Evolutionary conservation across 1,284 basidiomycete species (phyloP).

Genomic region (Trametes hirsuta): DNA sequence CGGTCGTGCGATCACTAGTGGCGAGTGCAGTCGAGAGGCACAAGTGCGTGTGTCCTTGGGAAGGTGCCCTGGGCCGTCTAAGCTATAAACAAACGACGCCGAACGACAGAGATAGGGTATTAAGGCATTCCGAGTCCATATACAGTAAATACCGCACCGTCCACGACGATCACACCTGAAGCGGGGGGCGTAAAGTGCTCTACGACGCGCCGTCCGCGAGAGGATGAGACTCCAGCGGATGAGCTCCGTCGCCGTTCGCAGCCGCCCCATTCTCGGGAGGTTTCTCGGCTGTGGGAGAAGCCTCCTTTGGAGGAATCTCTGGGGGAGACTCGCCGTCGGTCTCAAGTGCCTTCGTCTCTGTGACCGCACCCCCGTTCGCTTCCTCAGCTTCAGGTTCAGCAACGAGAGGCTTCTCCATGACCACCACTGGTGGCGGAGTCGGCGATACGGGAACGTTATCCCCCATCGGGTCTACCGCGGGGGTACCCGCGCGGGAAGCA

Average conservation of each 20-base stretch:
- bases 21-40: background rate
- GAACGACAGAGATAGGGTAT: slow-evolving; percentile 6
- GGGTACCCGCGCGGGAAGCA: slow-evolving; percentile 1
- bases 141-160: slow-evolving; percentile 14
- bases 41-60: no score
- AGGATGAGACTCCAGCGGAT: background rate
- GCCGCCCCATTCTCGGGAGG: background rate
- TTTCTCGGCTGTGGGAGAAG: background rate
- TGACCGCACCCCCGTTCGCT: background rate
- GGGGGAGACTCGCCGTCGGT: slow-evolving; percentile 5
- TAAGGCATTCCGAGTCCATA: slow-evolving; percentile 11
- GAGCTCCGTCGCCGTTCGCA: background rate
- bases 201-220: background rate
- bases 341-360: background rate
- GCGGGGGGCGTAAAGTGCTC: background rate
- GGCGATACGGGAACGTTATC: slow-evolving; percentile 3
- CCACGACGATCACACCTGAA: background rate
- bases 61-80: background rate
- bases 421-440: background rate
- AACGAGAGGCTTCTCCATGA: slow-evolving; percentile 3
- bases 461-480: slow-evolving; percentile 12
- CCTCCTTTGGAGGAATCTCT: slow-evolving; percentile 11
- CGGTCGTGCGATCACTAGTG: background rate
- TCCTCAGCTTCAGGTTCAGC: slow-evolving; percentile 12
- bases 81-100: background rate